Evolutionary conservation across 768 basidiomycete species (phyloP).

Genomic region (Pulveroboletus sp.): DNA sequence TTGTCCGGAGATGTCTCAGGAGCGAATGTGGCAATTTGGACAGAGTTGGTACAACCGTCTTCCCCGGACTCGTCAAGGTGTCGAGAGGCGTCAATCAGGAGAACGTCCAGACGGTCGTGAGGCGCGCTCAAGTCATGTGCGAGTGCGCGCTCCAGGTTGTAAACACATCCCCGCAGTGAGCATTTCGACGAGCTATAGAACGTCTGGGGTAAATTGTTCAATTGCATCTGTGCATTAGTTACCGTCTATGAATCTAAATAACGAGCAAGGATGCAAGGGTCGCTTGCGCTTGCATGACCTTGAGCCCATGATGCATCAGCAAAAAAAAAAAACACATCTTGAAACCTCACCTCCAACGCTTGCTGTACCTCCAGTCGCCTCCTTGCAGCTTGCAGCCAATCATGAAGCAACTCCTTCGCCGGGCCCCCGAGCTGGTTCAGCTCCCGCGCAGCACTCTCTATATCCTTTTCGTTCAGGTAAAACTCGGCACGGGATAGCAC

Average conservation of each 20-base stretch:
- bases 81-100: conserved; percentile 42
- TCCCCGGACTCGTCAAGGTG: conserved; percentile 85
- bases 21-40: conserved; percentile 72
- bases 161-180: conserved; percentile 3
- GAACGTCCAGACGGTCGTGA: conserved; percentile 65
- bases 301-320: conserved; percentile 12
- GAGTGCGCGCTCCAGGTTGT: conserved; percentile 59
- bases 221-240: conserved; percentile 19
- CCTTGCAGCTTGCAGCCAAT: conserved; percentile 91
- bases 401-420: conserved; percentile 64
- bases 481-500: conserved; percentile 86
- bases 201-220: conserved; percentile 16
- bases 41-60: conserved; percentile 77
- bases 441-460: conserved; percentile 79
- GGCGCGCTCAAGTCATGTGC: conserved; percentile 83
- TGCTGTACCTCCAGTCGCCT: conserved; percentile 87
- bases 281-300: conserved; percentile 83
- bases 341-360: conserved; percentile 65
- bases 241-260: conserved; percentile 39
- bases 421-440: conserved; percentile 86
- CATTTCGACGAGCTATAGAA: background rate
- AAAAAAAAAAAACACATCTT: background rate
- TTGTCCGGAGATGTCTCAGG: conserved; percentile 75
- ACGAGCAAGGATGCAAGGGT: conserved; percentile 77
- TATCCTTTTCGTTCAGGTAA: conserved; percentile 85